These are phyloP conservation scores for Quercus lobata DNA, from an alignment of 331 rosid genomes.

Conservation along the genomic window DNA sequence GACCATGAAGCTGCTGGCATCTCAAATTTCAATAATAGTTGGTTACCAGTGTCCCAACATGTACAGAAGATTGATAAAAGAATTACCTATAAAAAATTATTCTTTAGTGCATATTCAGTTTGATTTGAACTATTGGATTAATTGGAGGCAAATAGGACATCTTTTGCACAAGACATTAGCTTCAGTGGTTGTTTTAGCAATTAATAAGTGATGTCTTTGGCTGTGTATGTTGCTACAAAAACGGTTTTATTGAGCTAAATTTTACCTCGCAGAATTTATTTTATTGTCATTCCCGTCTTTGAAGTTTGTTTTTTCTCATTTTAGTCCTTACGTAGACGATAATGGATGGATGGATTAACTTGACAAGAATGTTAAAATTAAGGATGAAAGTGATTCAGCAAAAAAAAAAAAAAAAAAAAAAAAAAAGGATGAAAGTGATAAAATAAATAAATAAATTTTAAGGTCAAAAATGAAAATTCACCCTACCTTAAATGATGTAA, in stretches of 20 bases:
- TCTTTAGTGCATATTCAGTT: not conserved
- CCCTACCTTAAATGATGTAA: not conserved
- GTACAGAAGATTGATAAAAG: not conserved
- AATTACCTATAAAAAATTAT: not conserved
- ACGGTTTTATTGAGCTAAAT: not conserved
- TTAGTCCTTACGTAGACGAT: too few species aligned
- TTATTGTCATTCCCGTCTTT: not conserved
- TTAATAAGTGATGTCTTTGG: not conserved
- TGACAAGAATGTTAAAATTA: too few species aligned
- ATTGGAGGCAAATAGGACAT: not conserved
- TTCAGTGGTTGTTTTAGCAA: not conserved
- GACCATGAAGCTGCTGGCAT: slow-evolving; percentile 3
- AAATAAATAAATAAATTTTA: too few species aligned
- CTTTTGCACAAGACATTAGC: not conserved
- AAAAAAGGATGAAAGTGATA: too few species aligned
- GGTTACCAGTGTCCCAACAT: not conserved
- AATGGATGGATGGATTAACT: too few species aligned
- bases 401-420: too few species aligned
- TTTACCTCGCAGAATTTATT: not conserved
- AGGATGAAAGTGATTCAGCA: too few species aligned
- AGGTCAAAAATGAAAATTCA: too few species aligned
- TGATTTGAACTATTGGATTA: not conserved
- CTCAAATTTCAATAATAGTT: not conserved
- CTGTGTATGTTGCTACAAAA: not conserved
- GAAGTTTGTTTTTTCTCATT: too few species aligned